These are phyloP conservation scores for Daldinia caldariorum DNA, from an alignment of 495 filamentous ascomycete genomes.

Conservation along the genomic window DNA sequence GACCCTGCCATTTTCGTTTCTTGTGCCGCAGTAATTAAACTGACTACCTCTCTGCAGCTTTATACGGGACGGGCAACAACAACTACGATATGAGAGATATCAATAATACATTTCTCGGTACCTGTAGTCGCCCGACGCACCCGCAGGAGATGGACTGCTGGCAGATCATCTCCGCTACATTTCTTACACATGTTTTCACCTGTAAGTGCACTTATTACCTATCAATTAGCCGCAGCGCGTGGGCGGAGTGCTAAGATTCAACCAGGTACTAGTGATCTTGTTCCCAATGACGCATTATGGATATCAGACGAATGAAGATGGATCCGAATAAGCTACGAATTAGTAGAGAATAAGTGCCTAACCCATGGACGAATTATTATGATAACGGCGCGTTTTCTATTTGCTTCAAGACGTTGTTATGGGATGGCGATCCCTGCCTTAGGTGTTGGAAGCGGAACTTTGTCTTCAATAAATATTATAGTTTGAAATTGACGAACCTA, in stretches of 20 bases:
- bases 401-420: not conserved
- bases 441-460: too few relatives aligned
- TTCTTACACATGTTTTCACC: constrained; percentile 36
- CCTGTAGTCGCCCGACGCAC: constrained; percentile 26
- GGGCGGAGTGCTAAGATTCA: constrained; percentile 2
- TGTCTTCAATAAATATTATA: too few relatives aligned
- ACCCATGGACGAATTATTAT: not conserved
- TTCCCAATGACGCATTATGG: constrained; percentile 31
- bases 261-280: constrained; percentile 30
- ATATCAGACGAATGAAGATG: constrained; percentile 12
- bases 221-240: not conserved
- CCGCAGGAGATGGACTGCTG: constrained; percentile 42
- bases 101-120: constrained; percentile 39
- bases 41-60: constrained; percentile 29
- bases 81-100: constrained; percentile 39
- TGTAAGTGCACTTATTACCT: constrained; percentile 32
- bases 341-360: not conserved
- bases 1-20: too few relatives aligned
- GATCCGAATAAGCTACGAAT: not conserved
- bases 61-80: constrained; percentile 29
- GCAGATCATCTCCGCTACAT: constrained; percentile 32
- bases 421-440: too few relatives aligned
- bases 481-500: too few relatives aligned
- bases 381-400: constrained; percentile 1
- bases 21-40: not conserved